These are phyloP conservation scores for Sarocladium strictum DNA, from an alignment of 2,329 filamentous ascomycete species.

Conservation along the genomic window DNA sequence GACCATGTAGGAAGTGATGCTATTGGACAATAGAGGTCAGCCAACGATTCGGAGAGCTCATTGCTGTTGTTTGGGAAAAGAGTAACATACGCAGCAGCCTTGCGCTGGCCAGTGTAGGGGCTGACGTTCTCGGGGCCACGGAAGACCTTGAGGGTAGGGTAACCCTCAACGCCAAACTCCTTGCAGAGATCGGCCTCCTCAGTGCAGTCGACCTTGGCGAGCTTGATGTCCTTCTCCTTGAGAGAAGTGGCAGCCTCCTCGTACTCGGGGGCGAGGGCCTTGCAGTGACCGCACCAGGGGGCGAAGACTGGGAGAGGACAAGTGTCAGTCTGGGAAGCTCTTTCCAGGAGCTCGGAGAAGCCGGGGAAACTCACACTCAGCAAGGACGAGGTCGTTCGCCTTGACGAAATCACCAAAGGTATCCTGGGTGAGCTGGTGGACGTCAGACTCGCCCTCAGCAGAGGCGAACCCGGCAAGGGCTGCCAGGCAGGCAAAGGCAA, in stretches of 20 bases:
- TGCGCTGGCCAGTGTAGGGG: slow-evolving; percentile 84
- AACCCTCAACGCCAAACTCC: slow-evolving; percentile 86
- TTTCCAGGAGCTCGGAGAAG: not conserved
- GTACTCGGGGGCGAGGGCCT: slow-evolving; percentile 90
- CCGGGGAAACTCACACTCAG: slow-evolving; percentile 70
- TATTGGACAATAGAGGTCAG: slow-evolving; percentile 23
- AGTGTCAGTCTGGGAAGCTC: slow-evolving; percentile 28
- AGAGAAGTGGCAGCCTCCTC: slow-evolving; percentile 78
- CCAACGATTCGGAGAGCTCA: not conserved
- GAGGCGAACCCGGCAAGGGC: slow-evolving; percentile 52
- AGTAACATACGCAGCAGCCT: slow-evolving; percentile 63
- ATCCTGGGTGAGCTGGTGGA: slow-evolving; percentile 76
- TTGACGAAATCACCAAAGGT: slow-evolving; percentile 84
- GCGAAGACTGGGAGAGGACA: slow-evolving; percentile 65
- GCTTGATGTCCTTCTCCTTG: slow-evolving; percentile 81
- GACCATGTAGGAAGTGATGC: slow-evolving; percentile 83
- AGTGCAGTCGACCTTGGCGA: slow-evolving; percentile 92
- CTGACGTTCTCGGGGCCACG: slow-evolving; percentile 75
- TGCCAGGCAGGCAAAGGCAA: slow-evolving; percentile 49
- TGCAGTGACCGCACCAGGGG: slow-evolving; percentile 97
- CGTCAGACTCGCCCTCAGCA: slow-evolving; percentile 67
- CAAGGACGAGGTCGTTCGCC: slow-evolving; percentile 81
- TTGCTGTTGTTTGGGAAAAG: not conserved
- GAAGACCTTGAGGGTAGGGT: slow-evolving; percentile 99
- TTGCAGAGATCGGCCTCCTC: slow-evolving; percentile 90